Base-by-base conservation (phyloP, 768 basidiomycete genomes). In the Baorangia bicolor region DNA sequence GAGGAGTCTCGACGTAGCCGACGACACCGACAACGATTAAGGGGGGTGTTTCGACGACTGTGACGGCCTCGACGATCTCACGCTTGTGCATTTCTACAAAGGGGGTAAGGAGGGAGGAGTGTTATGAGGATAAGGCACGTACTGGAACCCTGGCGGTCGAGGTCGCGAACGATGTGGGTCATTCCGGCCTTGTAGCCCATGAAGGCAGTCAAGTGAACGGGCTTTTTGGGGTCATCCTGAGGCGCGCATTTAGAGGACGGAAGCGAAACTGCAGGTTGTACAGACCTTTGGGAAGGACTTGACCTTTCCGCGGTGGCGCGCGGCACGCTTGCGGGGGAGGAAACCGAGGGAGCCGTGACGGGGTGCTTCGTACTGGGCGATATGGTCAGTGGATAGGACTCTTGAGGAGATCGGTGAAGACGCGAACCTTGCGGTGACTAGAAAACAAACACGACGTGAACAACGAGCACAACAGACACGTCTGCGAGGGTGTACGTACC, bases 131-230 rank as follows among this genome's bases (percentile, higher is more conserved):
- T 1, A 27, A 31, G 28, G 53, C 16, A 87, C 95, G 70, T 71
- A 98, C 95, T 99, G 71, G 97, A 98, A 64, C 96, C 97, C 49
- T 96, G 96, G 72, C 97, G 93, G 80, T 98, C 97, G 68, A 98
- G 92, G 72, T 99, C 97, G 71, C 97, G 92, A 60, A 99, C 95
- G 67, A 99, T 84, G 74, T 99, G 97, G 77, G 94, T 98, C 96
- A 98, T 98, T 68, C 97, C 97, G 62, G 97, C 97, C 86, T 99
- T 99, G 89, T 98, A 99, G 66, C 96, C 97, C 87, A 99, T 85
- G 73, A 90, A 80, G 64, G 97, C 97, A 69, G 97, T 99, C 77
- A 99, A 83, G 79, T 99, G 97, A 58, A 96, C 94, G 54, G 92
- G 94, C 77, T 97, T 97, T 83, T 94, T 98, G 78, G 94, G 86